Evolutionary conservation across 2,329 filamentous ascomycete genomes (phyloP).

Genomic region (Fusarium sp.): DNA sequence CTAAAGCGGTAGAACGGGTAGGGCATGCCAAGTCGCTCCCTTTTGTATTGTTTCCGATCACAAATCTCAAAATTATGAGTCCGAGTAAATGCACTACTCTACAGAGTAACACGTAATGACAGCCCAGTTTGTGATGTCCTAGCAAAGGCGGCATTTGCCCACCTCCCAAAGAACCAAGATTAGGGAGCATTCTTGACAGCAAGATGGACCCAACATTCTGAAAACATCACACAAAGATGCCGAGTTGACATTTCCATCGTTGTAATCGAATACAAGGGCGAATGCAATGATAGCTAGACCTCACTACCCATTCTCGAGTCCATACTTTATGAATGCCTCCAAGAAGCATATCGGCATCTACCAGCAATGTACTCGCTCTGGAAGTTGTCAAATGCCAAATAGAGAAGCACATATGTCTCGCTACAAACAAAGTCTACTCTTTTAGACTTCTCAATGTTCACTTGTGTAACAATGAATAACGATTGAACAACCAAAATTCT

Average conservation of each 20-base stretch:
- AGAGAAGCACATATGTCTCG: background rate
- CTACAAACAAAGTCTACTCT: background rate
- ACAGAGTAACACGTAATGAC: background rate
- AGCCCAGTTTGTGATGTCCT: background rate
- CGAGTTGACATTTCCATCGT: background rate
- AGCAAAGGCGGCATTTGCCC: background rate
- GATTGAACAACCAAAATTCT: background rate
- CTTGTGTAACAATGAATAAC: background rate
- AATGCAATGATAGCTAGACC: background rate
- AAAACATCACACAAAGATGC: background rate
- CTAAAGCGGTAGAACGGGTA: conserved; percentile 1
- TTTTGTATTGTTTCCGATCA: background rate
- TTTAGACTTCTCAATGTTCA: no score
- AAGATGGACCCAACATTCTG: conserved; percentile 1
- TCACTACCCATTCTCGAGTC: background rate
- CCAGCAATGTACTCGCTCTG: background rate
- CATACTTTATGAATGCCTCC: background rate
- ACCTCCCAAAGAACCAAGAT: background rate
- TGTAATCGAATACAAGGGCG: background rate
- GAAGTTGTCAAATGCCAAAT: background rate
- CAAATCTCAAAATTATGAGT: background rate
- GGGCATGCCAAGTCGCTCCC: background rate
- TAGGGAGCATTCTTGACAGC: background rate
- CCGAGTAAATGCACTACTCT: background rate
- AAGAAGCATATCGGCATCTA: background rate